Base-by-base conservation (phyloP, 2,329 filamentous ascomycete genomes). In the Epichloe glyceriae region DNA sequence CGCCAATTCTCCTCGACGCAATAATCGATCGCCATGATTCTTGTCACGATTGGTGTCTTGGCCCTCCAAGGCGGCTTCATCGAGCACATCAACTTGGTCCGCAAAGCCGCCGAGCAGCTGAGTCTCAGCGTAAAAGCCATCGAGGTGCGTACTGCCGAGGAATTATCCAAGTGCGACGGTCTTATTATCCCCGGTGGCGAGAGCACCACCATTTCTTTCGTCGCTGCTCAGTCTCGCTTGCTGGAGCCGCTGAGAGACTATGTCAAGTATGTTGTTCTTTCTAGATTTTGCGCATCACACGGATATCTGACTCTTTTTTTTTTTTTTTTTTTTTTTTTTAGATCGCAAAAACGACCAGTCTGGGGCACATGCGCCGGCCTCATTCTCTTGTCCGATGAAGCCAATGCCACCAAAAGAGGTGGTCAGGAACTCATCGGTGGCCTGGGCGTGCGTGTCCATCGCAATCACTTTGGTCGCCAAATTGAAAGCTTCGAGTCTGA, bases 281-380 rank as follows among this genome's bases (percentile, higher is more conserved):
- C 10, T 10, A 30, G 8, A 11, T 4, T 30, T 30, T 30, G 30
- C 8, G 30, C 30, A 30, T 30, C 30, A 10, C 30, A 30, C 10
- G 8, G 11, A 30, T 1, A 30, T 30, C 30, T 30, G 30, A 30
- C 46, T 5, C 37, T 40, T 30, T 12, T 42, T 33, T 5, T 39
- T 3, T 39, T 14, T 20, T 39, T 20, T 12, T 46, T 19, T 4
- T 20, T 6, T 12, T 12, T n/a, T 8, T 38, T 17, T 14, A 26
- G 38, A 33, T n/a, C 86, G 40, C 72, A 80, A 49, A 80, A 85
- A 57, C 89, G 86, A 59, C 90, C 90, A 11, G 87, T 86, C 22
- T 98, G 91, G 91, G 93, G 93, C 51, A 97, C 93, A 19, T 98
- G 93, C 66, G 93, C 93, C 12, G 93, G 93, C 10, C 77, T 97